These are phyloP conservation scores for Botryosphaeria dothidea DNA, from an alignment of 2,329 filamentous ascomycete genomes.

Conservation along the genomic window DNA sequence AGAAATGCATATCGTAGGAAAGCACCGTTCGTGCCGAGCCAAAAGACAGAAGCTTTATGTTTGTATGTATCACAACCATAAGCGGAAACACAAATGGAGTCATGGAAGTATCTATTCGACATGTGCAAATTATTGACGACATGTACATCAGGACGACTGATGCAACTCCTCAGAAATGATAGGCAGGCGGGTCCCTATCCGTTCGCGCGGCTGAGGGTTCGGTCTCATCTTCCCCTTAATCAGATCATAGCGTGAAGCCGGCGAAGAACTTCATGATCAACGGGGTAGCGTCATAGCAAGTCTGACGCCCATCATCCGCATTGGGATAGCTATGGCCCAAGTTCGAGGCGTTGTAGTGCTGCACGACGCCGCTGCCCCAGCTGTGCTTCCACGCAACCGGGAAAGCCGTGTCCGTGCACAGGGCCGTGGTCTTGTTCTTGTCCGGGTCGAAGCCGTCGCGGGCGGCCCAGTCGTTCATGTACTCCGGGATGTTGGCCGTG, in stretches of 20 bases:
- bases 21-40: too few species aligned
- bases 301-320: slow-evolving; percentile 28
- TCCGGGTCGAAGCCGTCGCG: slow-evolving; percentile 33
- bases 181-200: too few species aligned
- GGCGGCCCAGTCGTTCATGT: slow-evolving; percentile 41
- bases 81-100: too few species aligned
- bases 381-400: slow-evolving; percentile 29
- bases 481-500: slow-evolving; percentile 27
- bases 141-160: too few species aligned
- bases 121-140: too few species aligned
- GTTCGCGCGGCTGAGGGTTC: too few species aligned
- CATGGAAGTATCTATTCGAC: too few species aligned
- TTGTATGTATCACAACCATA: too few species aligned
- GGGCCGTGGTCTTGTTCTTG: slow-evolving; percentile 29
- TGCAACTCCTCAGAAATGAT: too few species aligned
- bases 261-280: slow-evolving; percentile 35
- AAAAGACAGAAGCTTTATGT: too few species aligned
- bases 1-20: too few species aligned
- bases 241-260: not conserved
- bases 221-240: too few species aligned
- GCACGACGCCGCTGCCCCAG: slow-evolving; percentile 33
- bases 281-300: slow-evolving; percentile 33
- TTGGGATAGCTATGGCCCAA: slow-evolving; percentile 38
- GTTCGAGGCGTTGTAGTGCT: slow-evolving; percentile 41
- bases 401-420: slow-evolving; percentile 31